Evolutionary conservation across 257 asterid species (phyloP).

Genomic region (Solanum lignicaule): DNA sequence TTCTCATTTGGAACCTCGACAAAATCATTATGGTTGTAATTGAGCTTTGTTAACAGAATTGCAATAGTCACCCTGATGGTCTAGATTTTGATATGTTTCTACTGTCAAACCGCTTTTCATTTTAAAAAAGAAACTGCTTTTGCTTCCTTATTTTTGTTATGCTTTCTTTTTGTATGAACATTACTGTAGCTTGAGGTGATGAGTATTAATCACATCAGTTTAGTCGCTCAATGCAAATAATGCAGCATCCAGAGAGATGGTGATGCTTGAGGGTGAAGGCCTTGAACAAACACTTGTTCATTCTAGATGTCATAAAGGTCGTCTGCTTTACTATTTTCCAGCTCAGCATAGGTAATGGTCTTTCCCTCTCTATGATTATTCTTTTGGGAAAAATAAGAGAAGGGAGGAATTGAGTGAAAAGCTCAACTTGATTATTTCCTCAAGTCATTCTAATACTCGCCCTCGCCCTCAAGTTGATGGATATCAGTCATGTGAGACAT

Average conservation of each 20-base stretch:
- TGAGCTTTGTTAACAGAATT: neutral
- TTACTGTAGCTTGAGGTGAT: neutral
- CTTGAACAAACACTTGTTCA: slow-evolving; percentile 51
- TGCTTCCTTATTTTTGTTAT: neutral
- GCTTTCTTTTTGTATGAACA: neutral
- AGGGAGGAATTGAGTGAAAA: neutral
- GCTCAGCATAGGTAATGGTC: slow-evolving; percentile 34
- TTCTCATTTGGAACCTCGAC: neutral
- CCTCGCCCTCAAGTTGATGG: neutral
- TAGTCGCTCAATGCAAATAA: neutral
- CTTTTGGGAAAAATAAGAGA: neutral
- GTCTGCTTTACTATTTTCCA: slow-evolving; percentile 80
- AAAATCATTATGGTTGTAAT: neutral
- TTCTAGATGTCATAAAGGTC: slow-evolving; percentile 93
- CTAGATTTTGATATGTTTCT: neutral
- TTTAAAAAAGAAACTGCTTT: neutral
- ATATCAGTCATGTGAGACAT: neutral
- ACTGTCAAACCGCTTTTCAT: neutral
- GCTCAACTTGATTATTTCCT: neutral
- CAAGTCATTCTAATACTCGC: neutral
- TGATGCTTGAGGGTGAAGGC: slow-evolving; percentile 34
- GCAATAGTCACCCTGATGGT: neutral
- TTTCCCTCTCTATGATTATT: neutral
- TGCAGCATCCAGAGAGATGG: slow-evolving; percentile 39
- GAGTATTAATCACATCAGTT: neutral